phyloP scores from a whole-genome alignment of 1,284 basidiomycete genomes.

The Boletus hoseneyae region DNA sequence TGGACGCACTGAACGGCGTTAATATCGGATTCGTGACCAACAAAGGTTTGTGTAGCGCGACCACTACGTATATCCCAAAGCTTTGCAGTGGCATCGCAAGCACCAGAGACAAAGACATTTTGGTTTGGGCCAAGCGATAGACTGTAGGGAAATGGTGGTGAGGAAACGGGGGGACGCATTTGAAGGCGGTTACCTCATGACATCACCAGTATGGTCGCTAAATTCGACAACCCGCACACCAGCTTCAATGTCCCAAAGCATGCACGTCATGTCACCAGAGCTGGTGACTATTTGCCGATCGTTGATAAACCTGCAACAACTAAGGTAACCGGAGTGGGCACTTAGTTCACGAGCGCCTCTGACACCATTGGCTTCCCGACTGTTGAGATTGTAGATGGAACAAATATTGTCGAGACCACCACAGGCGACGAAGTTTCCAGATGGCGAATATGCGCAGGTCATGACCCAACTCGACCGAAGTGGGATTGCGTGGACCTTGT shows the following conservation, averaged over 20 bases:
- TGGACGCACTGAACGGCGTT: conserved; percentile 91
- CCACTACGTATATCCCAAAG: conserved; percentile 98
- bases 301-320: conserved; percentile 97
- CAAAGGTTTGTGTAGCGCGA: conserved; percentile 97
- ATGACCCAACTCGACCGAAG: conserved; percentile 98
- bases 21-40: conserved; percentile 98
- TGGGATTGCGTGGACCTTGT: conserved; percentile 99
- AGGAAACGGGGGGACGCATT: conserved; percentile 9
- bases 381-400: conserved; percentile 92
- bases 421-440: conserved; percentile 95
- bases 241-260: conserved; percentile 99
- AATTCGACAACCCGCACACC: conserved; percentile 95
- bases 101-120: conserved; percentile 97
- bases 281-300: conserved; percentile 97
- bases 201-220: conserved; percentile 98
- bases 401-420: conserved; percentile 99
- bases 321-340: conserved; percentile 96
- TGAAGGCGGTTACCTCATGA: conserved; percentile 78
- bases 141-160: conserved; percentile 42
- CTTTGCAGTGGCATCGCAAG: conserved; percentile 97
- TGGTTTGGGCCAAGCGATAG: conserved; percentile 92
- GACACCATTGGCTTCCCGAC: conserved; percentile 65
- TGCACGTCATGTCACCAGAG: conserved; percentile 99
- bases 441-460: conserved; percentile 98
- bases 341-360: conserved; percentile 87